Conservation (phyloP, 768 basidiomycete species). For the Postia placenta region DNA sequence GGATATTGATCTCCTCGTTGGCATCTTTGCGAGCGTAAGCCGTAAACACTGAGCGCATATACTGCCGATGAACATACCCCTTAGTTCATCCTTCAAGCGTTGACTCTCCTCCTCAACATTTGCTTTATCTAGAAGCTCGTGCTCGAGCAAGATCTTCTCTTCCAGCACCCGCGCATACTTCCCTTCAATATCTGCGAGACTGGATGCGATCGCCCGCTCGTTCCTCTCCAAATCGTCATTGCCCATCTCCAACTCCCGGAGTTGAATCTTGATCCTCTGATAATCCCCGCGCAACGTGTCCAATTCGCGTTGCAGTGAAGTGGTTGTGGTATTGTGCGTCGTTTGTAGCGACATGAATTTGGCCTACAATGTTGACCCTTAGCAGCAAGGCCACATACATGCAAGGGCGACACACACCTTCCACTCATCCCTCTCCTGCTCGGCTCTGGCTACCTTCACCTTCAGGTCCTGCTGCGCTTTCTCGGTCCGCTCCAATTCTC, state of each 20-base stretch:
- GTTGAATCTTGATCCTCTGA: conserved; percentile 62
- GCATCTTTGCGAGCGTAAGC: conserved; percentile 51
- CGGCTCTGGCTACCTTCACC: conserved; percentile 63
- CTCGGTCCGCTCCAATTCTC: conserved; percentile 84
- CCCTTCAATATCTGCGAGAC: conserved; percentile 76
- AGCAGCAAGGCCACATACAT: neutral
- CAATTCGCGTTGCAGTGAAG: conserved; percentile 87
- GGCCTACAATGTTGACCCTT: conserved; percentile 32
- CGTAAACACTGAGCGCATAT: neutral
- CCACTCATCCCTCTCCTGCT: conserved; percentile 84
- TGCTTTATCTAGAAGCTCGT: conserved; percentile 89
- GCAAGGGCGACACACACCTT: conserved; percentile 54
- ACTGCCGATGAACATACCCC: conserved; percentile 48
- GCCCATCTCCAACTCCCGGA: conserved; percentile 92
- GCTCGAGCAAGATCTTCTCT: conserved; percentile 95
- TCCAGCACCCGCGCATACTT: conserved; percentile 89
- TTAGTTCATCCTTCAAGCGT: conserved; percentile 84
- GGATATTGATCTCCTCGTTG: conserved; percentile 75
- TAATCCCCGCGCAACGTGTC: conserved; percentile 75
- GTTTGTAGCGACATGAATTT: conserved; percentile 89
- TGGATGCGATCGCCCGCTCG: conserved; percentile 83
- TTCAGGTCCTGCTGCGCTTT: conserved; percentile 76
- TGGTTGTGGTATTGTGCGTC: conserved; percentile 83
- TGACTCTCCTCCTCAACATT: conserved; percentile 87
- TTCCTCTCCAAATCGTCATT: conserved; percentile 96